Evolutionary conservation across 805 yeast species (phyloP).

Genomic region (Kuraishia cidri): DNA sequence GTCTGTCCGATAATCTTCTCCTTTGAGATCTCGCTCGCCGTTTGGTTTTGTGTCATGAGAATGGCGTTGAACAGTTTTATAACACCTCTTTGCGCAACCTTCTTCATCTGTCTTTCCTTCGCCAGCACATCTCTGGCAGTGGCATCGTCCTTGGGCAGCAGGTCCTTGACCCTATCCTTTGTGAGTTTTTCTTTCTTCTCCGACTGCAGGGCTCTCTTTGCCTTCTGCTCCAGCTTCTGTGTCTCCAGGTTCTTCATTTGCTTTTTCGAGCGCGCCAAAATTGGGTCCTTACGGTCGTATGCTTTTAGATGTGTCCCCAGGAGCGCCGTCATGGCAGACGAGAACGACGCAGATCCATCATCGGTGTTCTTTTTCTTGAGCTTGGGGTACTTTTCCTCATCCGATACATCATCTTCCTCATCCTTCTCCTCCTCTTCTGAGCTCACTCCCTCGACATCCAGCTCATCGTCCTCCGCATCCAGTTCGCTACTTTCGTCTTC

Average conservation of each 20-base stretch:
- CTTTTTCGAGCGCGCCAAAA: slow-evolving; percentile 75
- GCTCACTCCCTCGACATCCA: slow-evolving; percentile 11
- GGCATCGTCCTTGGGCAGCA: slow-evolving; percentile 57
- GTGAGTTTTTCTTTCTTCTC: slow-evolving; percentile 68
- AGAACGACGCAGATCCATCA: slow-evolving; percentile 72
- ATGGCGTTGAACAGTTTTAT: slow-evolving; percentile 80
- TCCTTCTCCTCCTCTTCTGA: slow-evolving; percentile 5
- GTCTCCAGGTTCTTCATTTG: slow-evolving; percentile 64
- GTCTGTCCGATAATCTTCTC: slow-evolving; percentile 26
- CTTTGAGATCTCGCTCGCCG: slow-evolving; percentile 41
- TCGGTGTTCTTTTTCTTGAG: slow-evolving; percentile 43
- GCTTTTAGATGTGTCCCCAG: slow-evolving; percentile 82
- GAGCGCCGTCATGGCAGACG: slow-evolving; percentile 77
- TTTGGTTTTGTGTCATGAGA: slow-evolving; percentile 62
- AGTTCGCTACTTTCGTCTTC: slow-evolving; percentile 8
- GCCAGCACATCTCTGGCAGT: slow-evolving; percentile 53
- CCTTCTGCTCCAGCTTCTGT: slow-evolving; percentile 78
- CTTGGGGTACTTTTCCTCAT: slow-evolving; percentile 18
- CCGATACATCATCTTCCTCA: slow-evolving; percentile 15
- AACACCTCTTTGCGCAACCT: slow-evolving; percentile 84
- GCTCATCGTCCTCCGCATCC: slow-evolving; percentile 13
- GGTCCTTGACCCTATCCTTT: slow-evolving; percentile 55
- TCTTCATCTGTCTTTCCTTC: slow-evolving; percentile 60
- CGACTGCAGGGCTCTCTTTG: slow-evolving; percentile 54
- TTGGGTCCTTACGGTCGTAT: slow-evolving; percentile 83